phyloP scores from a whole-genome alignment of 164 flowering plant species.

The Buxus sempervirens region DNA sequence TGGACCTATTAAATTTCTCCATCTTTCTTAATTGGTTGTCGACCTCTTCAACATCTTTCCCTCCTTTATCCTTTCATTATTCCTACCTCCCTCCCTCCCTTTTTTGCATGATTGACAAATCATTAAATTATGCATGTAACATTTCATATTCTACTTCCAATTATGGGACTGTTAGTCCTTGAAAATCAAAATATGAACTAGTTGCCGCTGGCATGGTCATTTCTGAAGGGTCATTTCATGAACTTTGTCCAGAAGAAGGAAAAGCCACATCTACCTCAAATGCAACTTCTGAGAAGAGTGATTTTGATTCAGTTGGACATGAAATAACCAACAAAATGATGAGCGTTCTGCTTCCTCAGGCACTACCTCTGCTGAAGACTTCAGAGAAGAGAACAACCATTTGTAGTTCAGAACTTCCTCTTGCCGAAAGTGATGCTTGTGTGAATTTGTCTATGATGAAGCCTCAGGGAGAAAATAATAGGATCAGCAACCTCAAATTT shows the following conservation, averaged over 20 bases:
- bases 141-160: slow-evolving; percentile 24
- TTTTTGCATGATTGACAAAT: background rate
- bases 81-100: too few relatives aligned
- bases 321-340: slow-evolving; percentile 81
- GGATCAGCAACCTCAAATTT: slow-evolving; percentile 10
- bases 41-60: background rate
- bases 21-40: background rate
- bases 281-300: slow-evolving; percentile 45
- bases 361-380: slow-evolving; percentile 70
- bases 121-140: slow-evolving; percentile 26
- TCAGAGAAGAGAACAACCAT: slow-evolving; percentile 33
- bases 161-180: slow-evolving; percentile 14
- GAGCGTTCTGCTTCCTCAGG: slow-evolving; percentile 84
- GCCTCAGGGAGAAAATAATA: slow-evolving; percentile 15
- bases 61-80: too few relatives aligned
- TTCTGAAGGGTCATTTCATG: slow-evolving; percentile 29
- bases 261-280: slow-evolving; percentile 26
- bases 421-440: slow-evolving; percentile 1
- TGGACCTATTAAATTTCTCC: background rate
- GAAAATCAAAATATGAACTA: slow-evolving; percentile 19
- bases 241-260: slow-evolving; percentile 37
- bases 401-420: slow-evolving; percentile 16
- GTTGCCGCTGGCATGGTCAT: slow-evolving; percentile 12
- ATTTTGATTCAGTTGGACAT: slow-evolving; percentile 63
- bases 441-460: slow-evolving; percentile 11